A percentile compares a stretch with the other conserved stretches of the same genome.
These are phyloP conservation scores for Diplosphaera chodatii DNA, from an alignment of 139 green algal genomes.

Conservation along the genomic window DNA sequence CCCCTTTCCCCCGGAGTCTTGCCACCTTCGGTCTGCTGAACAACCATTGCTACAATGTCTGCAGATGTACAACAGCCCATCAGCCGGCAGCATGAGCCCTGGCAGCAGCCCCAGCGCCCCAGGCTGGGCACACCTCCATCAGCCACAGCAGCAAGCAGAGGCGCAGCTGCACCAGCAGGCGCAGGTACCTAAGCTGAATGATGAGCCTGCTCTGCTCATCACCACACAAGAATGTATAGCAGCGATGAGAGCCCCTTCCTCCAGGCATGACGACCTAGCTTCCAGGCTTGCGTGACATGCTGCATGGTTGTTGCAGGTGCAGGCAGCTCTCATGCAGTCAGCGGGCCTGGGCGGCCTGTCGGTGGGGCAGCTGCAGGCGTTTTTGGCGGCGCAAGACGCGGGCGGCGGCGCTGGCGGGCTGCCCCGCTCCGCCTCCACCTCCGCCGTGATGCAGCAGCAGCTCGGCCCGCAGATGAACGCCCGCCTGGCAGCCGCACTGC, in stretches of 20 bases:
- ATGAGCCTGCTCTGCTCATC: no score
- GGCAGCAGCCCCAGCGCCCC: slow-evolving; percentile 11
- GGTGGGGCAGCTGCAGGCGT: background rate
- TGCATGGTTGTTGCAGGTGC: slow-evolving; percentile 15
- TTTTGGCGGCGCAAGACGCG: background rate
- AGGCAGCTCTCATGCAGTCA: background rate
- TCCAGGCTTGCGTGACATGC: no score
- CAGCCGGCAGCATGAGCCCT: background rate
- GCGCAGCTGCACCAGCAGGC: slow-evolving; percentile 3
- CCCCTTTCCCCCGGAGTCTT: no score
- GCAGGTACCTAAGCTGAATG: no score
- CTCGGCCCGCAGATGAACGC: background rate
- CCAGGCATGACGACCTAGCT: no score
- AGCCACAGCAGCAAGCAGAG: slow-evolving; percentile 1
- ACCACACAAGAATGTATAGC: no score
- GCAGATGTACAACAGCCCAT: background rate
- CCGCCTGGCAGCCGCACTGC: background rate
- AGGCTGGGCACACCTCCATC: slow-evolving; percentile 10
- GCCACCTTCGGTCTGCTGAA: no score
- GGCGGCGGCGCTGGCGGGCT: background rate
- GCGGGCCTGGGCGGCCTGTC: background rate
- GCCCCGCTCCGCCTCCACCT: background rate
- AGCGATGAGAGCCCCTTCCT: no score
- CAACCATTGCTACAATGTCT: background rate
- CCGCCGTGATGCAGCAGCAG: slow-evolving; percentile 1